Percentiles rank a stretch among this genome's conserved stretches.
phyloP scores from a whole-genome alignment of 2,329 filamentous ascomycete species.

The Exophiala lecanii-corni region DNA sequence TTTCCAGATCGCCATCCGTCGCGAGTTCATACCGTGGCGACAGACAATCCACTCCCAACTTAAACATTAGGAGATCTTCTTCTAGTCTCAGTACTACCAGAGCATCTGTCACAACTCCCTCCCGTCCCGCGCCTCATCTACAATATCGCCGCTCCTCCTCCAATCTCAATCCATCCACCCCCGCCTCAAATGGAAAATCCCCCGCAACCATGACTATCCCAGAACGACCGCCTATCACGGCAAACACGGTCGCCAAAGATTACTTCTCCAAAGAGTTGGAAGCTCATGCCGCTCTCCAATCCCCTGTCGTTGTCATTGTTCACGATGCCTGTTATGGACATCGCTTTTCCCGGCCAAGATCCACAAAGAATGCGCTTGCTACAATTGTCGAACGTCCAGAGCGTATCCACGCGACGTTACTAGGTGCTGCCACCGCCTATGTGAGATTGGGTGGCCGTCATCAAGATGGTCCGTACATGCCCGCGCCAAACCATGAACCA shows the following conservation, averaged over 20 bases:
- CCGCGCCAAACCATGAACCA: slow-evolving; percentile 48
- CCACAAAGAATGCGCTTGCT: slow-evolving; percentile 64
- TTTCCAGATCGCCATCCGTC: slow-evolving; percentile 24
- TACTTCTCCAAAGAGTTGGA: slow-evolving; percentile 68
- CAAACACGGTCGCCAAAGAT: slow-evolving; percentile 58
- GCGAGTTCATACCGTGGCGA: slow-evolving; percentile 23
- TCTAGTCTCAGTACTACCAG: slow-evolving; percentile 23
- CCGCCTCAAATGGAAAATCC: slow-evolving; percentile 37
- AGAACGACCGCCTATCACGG: slow-evolving; percentile 41
- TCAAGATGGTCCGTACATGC: slow-evolving; percentile 62
- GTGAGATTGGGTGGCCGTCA: slow-evolving; percentile 76
- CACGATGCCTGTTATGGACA: slow-evolving; percentile 96
- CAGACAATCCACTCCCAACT: slow-evolving; percentile 18
- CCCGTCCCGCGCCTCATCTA: slow-evolving; percentile 24
- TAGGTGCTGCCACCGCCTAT: slow-evolving; percentile 83
- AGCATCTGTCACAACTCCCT: slow-evolving; percentile 14
- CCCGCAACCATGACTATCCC: slow-evolving; percentile 29
- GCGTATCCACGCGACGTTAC: slow-evolving; percentile 73
- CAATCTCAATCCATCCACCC: slow-evolving; percentile 41
- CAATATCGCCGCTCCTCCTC: slow-evolving; percentile 29
- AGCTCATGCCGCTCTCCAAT: slow-evolving; percentile 49
- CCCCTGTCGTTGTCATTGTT: slow-evolving; percentile 73
- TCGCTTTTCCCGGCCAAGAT: slow-evolving; percentile 77
- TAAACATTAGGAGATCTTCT: slow-evolving; percentile 17
- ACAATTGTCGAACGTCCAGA: slow-evolving; percentile 93